phyloP scores from a whole-genome alignment of 352 stramenopile genomes.

The Thalassiosira hispida region DNA sequence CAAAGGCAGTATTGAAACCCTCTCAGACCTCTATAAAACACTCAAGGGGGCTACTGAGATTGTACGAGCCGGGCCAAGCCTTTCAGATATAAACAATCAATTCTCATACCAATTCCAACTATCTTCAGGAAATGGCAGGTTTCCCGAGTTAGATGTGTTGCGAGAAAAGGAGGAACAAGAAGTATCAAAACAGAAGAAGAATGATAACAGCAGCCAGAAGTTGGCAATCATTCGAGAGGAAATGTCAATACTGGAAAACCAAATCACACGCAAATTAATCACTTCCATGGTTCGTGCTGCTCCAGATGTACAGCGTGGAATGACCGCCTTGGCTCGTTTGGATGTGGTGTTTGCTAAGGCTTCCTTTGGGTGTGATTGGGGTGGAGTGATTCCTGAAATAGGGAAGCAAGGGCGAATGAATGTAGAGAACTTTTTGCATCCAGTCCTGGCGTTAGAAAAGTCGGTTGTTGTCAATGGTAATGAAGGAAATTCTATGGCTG shows the following conservation, averaged over 20 bases:
- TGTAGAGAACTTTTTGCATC: constrained; percentile 81
- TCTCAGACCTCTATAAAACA: constrained; percentile 48
- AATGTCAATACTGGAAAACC: constrained; percentile 53
- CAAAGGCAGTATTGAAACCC: neutral
- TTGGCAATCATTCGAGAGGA: constrained; percentile 50
- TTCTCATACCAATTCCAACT: constrained; percentile 50
- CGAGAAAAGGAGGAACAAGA: constrained; percentile 33
- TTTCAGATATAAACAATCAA: constrained; percentile 22
- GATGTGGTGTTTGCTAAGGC: constrained; percentile 83
- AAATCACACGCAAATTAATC: constrained; percentile 57
- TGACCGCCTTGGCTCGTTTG: constrained; percentile 74
- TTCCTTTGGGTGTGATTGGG: constrained; percentile 64
- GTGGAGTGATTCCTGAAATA: constrained; percentile 74
- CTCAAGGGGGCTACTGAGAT: constrained; percentile 62
- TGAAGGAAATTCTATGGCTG: constrained; percentile 7
- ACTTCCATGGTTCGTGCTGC: constrained; percentile 46
- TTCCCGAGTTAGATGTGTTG: constrained; percentile 36
- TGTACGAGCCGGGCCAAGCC: constrained; percentile 34
- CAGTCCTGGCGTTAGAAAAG: constrained; percentile 75
- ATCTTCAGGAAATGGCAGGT: constrained; percentile 23
- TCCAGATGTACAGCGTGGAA: constrained; percentile 47
- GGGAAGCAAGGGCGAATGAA: constrained; percentile 64
- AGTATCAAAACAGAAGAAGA: constrained; percentile 51
- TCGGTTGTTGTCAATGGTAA: constrained; percentile 21
- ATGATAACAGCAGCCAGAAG: constrained; percentile 23